phyloP scores from a whole-genome alignment of 495 filamentous ascomycete genomes.

The Aspergillus diversus region DNA sequence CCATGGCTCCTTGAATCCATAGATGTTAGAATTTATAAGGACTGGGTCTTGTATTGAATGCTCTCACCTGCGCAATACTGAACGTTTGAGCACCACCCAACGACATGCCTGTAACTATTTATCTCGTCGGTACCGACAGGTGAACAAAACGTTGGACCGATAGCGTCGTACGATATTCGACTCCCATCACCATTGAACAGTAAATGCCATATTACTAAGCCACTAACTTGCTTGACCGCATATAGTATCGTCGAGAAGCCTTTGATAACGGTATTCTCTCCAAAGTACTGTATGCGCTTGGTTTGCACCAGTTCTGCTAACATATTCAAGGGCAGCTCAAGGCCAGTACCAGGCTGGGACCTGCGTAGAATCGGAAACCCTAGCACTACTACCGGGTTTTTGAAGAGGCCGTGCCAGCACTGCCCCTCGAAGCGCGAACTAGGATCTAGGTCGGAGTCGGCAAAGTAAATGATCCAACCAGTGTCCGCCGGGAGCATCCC shows the following conservation, averaged over 20 bases:
- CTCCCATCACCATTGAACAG: slow-evolving; percentile 13
- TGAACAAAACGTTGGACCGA: no score
- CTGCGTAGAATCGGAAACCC: slow-evolving; percentile 23
- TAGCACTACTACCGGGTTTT: slow-evolving; percentile 22
- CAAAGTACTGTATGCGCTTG: slow-evolving; percentile 9
- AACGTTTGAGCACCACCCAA: slow-evolving; percentile 22
- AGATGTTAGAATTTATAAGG: no score
- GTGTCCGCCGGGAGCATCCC: background rate
- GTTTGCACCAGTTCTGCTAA: slow-evolving; percentile 20
- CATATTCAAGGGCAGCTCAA: slow-evolving; percentile 24
- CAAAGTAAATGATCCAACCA: background rate
- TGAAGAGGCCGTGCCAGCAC: slow-evolving; percentile 26
- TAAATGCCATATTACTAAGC: slow-evolving; percentile 23
- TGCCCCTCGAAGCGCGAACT: slow-evolving; percentile 1
- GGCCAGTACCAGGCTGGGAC: background rate
- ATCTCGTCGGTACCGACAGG: background rate
- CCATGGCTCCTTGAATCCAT: background rate
- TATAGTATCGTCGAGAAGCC: slow-evolving; percentile 21
- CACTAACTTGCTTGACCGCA: background rate
- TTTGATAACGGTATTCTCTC: slow-evolving; percentile 12
- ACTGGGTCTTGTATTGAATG: no score
- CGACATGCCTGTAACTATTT: slow-evolving; percentile 11
- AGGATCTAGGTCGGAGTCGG: background rate
- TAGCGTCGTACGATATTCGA: slow-evolving; percentile 19
- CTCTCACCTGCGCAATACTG: slow-evolving; percentile 21